phyloP scores from a whole-genome alignment of 2,329 filamentous ascomycete genomes.

The Davidsoniella virescens region DNA sequence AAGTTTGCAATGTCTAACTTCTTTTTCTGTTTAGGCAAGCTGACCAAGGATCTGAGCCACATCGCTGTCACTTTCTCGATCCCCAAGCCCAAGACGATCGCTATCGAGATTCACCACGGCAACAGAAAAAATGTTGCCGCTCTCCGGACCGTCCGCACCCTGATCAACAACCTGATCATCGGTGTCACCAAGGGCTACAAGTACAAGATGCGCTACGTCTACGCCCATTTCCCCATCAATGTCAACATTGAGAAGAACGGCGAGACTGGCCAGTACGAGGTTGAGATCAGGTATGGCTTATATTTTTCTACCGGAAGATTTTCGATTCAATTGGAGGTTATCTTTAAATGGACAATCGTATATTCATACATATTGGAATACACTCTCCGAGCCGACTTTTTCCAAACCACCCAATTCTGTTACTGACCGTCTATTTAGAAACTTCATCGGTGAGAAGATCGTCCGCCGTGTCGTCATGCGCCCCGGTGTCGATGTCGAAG shows the following conservation, averaged over 20 bases:
- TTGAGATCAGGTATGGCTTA: slow-evolving; percentile 79
- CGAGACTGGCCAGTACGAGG: slow-evolving; percentile 74
- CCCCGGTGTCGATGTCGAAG: slow-evolving; percentile 75
- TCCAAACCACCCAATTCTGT: slow-evolving; percentile 18
- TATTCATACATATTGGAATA: neutral
- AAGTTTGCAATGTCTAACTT: slow-evolving; percentile 4
- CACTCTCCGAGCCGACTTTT: neutral
- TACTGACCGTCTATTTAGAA: slow-evolving; percentile 34
- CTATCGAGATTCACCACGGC: slow-evolving; percentile 98
- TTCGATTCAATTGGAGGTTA: neutral
- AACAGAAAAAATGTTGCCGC: slow-evolving; percentile 94
- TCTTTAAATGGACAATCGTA: neutral
- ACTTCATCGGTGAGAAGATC: slow-evolving; percentile 99
- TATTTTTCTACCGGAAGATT: neutral
- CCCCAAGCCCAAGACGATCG: slow-evolving; percentile 72
- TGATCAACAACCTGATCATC: slow-evolving; percentile 98
- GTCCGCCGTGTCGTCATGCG: slow-evolving; percentile 84
- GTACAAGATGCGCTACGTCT: slow-evolving; percentile 99
- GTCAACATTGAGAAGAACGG: slow-evolving; percentile 95
- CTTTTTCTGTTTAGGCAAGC: slow-evolving; percentile 50
- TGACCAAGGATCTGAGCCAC: slow-evolving; percentile 92
- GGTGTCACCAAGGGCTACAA: slow-evolving; percentile 99
- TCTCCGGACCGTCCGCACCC: slow-evolving; percentile 90
- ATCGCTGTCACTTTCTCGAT: slow-evolving; percentile 89
- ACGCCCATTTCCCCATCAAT: slow-evolving; percentile 99